Percentiles rank a stretch among this genome's conserved stretches.
phyloP scores from a whole-genome alignment of 306 rosid species.

The Fagus crenata region DNA sequence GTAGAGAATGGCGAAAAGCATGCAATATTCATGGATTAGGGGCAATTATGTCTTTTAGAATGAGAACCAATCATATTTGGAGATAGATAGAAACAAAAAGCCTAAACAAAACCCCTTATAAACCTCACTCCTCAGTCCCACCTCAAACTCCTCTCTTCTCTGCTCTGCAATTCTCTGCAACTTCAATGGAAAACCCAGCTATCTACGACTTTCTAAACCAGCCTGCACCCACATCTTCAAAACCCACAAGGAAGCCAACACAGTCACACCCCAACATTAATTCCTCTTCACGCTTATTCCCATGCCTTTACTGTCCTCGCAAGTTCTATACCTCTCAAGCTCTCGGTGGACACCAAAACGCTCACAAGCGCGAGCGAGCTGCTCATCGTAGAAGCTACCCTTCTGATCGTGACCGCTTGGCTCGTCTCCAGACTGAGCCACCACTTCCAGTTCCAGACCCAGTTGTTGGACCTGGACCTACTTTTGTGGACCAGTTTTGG shows the following conservation, averaged over 20 bases:
- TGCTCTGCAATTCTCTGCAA: background rate
- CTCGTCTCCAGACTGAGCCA: background rate
- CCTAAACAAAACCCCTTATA: constrained; percentile 19
- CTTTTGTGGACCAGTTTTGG: constrained; percentile 35
- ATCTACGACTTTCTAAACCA: constrained; percentile 43
- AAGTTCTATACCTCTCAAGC: constrained; percentile 83
- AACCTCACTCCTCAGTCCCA: constrained; percentile 13
- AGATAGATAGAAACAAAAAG: background rate
- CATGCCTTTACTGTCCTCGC: constrained; percentile 66
- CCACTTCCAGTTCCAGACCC: background rate
- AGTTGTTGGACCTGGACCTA: background rate
- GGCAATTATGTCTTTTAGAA: background rate
- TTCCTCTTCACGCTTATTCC: constrained; percentile 39
- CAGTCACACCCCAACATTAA: background rate
- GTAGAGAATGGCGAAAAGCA: background rate
- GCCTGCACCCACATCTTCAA: constrained; percentile 21
- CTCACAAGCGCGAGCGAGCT: constrained; percentile 86
- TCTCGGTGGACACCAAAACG: constrained; percentile 94
- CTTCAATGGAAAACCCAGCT: constrained; percentile 50
- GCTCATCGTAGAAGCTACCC: constrained; percentile 41
- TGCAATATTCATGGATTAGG: background rate
- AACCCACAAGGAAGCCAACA: constrained; percentile 14
- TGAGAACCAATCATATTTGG: background rate
- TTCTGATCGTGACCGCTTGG: background rate
- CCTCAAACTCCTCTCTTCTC: background rate